Conservation (phyloP, 2,329 filamentous ascomycete species). For the Aspergillus puulaauensis region DNA sequence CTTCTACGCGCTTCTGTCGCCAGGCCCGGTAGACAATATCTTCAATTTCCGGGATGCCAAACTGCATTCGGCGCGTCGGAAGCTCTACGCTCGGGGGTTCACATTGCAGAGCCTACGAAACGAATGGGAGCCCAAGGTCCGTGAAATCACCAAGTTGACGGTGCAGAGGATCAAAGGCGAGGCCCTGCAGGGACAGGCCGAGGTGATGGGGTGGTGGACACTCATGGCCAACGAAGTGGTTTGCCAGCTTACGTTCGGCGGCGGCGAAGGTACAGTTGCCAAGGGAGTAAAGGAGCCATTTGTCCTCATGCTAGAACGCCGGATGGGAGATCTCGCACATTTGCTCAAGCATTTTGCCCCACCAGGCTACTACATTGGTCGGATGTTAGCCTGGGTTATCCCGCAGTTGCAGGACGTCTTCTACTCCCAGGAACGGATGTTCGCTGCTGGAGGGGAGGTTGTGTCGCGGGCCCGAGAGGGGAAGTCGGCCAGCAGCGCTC, state of each 20-base stretch:
- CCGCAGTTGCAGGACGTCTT: background rate
- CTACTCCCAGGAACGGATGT: conserved; percentile 2
- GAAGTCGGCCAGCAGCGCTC: background rate
- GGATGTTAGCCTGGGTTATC: background rate
- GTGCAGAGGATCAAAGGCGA: background rate
- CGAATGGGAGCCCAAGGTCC: background rate
- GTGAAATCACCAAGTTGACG: background rate
- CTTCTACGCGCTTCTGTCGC: background rate
- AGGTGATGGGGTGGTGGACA: conserved; percentile 3
- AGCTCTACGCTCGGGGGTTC: background rate
- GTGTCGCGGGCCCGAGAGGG: background rate
- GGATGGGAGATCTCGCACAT: conserved; percentile 2
- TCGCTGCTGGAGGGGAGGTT: background rate
- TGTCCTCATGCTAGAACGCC: conserved; percentile 3
- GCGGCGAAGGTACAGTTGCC: background rate
- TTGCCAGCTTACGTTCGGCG: conserved; percentile 1
- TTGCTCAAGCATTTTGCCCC: conserved; percentile 3
- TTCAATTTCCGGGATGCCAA: conserved; percentile 1
- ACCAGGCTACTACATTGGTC: background rate
- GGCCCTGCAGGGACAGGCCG: background rate
- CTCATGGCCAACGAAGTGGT: conserved; percentile 3
- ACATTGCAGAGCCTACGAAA: background rate
- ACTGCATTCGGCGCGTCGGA: conserved; percentile 1
- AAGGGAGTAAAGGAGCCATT: conserved; percentile 2
- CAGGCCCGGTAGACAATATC: background rate